Base-by-base conservation (phyloP, 192 early-diverging fungal genomes). In the Globomyces pollinis-pini region DNA sequence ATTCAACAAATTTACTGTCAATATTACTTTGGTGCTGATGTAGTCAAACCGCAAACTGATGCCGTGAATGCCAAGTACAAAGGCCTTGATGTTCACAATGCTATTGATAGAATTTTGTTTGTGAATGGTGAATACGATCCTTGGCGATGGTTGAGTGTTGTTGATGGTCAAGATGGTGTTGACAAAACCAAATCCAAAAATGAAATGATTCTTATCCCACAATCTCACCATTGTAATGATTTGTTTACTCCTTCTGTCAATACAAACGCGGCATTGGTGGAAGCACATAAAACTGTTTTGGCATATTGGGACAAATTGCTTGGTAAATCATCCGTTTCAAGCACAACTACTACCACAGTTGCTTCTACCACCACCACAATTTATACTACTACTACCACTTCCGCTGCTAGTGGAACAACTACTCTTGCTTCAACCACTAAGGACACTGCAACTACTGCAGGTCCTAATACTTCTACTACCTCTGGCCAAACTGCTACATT, bases 61-160 rank as follows among this genome's bases (percentile, higher is more conserved):
- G 24, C 8, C 21, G 52, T 54, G 42, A 67, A 51, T 43, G 35
- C 28, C 57, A 45, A 39, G 31, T 55, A 61, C 56, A 36, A 51
- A 28, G 32, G 26, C 0, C 29, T 26, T 29, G 54, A 36, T 47
- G 52, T 62, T 39, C 41, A 33, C 26, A 45, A 32, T 29, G 57
- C 61, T 13, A 71, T 66, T 62, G 69, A 53, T 36, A 74, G 69
- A 45, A 81, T 81, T 32, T 75, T 77, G 41, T 89, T 76, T 70
- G 82, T 84, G 44, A 80, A 86, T 50, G 85, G 83, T 6, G 71
- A 79, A 53, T 71, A 70, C 23, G 85, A 84, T 51, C 83, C 80
- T 1, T 85, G 80, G 83, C 74, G 72, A 58, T 39, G 33, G 16
- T 44, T 57, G 28, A 38, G 55, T n/a, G 55, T 57, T 8, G 41